phyloP scores from a whole-genome alignment of 805 yeast genomes.

The Starmerella vitae region DNA sequence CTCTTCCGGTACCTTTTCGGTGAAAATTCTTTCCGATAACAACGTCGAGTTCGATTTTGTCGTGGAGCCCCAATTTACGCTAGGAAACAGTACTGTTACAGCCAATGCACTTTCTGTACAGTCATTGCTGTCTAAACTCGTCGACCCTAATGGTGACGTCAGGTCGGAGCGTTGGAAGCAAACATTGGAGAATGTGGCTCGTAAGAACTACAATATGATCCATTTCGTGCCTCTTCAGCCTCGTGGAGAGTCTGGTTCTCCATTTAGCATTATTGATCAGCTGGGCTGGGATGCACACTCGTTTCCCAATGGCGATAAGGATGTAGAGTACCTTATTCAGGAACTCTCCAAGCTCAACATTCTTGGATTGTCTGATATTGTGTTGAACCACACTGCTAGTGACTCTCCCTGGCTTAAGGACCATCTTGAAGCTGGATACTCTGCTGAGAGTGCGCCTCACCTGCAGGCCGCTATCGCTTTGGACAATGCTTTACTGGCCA shows the following conservation, averaged over 20 bases:
- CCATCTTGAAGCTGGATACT: conserved; percentile 87
- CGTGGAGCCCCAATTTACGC: conserved; percentile 60
- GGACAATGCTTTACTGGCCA: conserved; percentile 50
- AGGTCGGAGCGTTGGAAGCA: conserved; percentile 44
- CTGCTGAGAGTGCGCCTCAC: conserved; percentile 79
- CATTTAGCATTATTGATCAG: conserved; percentile 85
- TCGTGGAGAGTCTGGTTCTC: conserved; percentile 83
- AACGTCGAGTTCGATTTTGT: conserved; percentile 43
- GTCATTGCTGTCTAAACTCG: conserved; percentile 82
- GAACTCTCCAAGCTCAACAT: conserved; percentile 42
- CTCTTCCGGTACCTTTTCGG: conserved; percentile 69
- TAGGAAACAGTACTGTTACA: conserved; percentile 45
- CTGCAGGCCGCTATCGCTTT: conserved; percentile 70
- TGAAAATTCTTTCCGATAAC: conserved; percentile 43
- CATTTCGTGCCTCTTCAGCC: conserved; percentile 90
- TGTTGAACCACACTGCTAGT: conserved; percentile 87
- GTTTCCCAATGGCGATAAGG: conserved; percentile 41
- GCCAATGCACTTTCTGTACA: conserved; percentile 71
- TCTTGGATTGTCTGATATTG: conserved; percentile 78
- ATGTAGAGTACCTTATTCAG: conserved; percentile 41
- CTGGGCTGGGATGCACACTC: conserved; percentile 53
- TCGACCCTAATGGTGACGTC: conserved; percentile 41
- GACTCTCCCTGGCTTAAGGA: conserved; percentile 75
- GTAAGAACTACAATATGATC: conserved; percentile 85
- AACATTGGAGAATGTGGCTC: conserved; percentile 45